Evolutionary conservation across 2,329 filamentous ascomycete species (phyloP).

Genomic region (Mollisia scopiformis): DNA sequence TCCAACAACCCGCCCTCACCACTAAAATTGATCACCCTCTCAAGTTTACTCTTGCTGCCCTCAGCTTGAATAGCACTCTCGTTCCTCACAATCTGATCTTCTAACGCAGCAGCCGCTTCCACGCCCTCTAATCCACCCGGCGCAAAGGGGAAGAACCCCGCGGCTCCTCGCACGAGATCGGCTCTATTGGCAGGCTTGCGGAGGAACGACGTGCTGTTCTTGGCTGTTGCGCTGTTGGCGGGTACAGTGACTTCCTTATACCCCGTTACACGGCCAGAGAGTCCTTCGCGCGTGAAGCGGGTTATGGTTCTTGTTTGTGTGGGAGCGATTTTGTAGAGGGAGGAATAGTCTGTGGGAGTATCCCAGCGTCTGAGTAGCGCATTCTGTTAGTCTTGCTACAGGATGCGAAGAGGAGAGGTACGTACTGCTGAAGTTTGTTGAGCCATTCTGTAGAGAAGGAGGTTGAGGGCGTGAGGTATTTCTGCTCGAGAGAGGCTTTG

Average conservation of each 20-base stretch:
- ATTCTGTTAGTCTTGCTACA: slow-evolving; percentile 19
- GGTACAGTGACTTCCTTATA: slow-evolving; percentile 95
- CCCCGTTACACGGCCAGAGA: slow-evolving; percentile 90
- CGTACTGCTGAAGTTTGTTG: slow-evolving; percentile 80
- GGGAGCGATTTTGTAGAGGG: slow-evolving; percentile 83
- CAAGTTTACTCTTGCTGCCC: slow-evolving; percentile 60
- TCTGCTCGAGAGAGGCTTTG: slow-evolving; percentile 71
- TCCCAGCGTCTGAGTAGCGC: slow-evolving; percentile 69
- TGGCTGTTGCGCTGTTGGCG: slow-evolving; percentile 85
- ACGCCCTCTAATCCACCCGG: slow-evolving; percentile 88
- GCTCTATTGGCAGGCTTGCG: slow-evolving; percentile 84
- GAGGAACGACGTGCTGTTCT: slow-evolving; percentile 88
- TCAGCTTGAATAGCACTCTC: slow-evolving; percentile 50
- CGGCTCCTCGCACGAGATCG: slow-evolving; percentile 90
- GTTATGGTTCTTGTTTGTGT: slow-evolving; percentile 95
- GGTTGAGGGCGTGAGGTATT: slow-evolving; percentile 78
- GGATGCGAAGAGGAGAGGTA: slow-evolving; percentile 19
- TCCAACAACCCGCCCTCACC: slow-evolving; percentile 78
- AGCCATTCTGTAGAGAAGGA: slow-evolving; percentile 86
- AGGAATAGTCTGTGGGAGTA: slow-evolving; percentile 75
- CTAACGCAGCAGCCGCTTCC: slow-evolving; percentile 81
- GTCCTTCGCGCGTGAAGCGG: slow-evolving; percentile 85
- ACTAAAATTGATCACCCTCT: slow-evolving; percentile 83
- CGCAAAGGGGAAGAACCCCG: slow-evolving; percentile 92
- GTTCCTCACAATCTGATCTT: slow-evolving; percentile 70